Base-by-base conservation (phyloP, 441 rosid genomes). In the Heliophila coronopifolia region DNA sequence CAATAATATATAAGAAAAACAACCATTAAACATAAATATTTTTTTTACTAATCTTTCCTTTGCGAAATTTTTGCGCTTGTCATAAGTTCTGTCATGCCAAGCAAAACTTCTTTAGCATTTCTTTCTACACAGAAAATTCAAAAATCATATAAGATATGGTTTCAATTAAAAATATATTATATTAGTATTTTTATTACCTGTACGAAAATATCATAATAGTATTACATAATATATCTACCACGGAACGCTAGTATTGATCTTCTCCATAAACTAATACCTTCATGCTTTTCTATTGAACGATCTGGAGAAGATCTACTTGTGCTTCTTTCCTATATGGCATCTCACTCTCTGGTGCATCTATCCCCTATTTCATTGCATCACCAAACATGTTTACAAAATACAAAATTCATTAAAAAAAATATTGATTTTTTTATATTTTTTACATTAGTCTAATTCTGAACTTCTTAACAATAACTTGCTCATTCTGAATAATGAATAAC, bases 321-420 rank as follows among this genome's bases (percentile, higher is more conserved):
- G 94, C 79, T 59, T 84, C 91, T 24, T 73, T 68, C 31, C 96
- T 92, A 18, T 58, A 81, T 0, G 89, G 82, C 92, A 87, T 84
- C 54, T 52, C 20, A 51, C 82, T 66, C 61, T 84, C 94, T 2
- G 94, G 96, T 44, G 96, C 73, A 73, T 87, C 96, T 33, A 84
- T 26, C 94, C 96, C 54, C 92, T 87, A 61, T 34, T 53, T 51
- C 7, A 16, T 58, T 67, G 38, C 41, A 39, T 20, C 23, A 20
- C 23, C 23, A 20, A 20, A 4, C 2, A 20, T 2, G 7, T 46
- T 31, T 9, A 19, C 41, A 9, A 54, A 37, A 17, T 17, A 12
- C 22, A 19, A 36, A 20, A 33, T 27, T n/a, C n/a, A n/a, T n/a
- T n/a, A n/a, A 28, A 27, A 27, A 40, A 43, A 30, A 15, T 50